Percentiles rank a stretch among this genome's conserved stretches.
Conservation (phyloP, 768 basidiomycete species). For the Coprinellus aureogranulatus region DNA sequence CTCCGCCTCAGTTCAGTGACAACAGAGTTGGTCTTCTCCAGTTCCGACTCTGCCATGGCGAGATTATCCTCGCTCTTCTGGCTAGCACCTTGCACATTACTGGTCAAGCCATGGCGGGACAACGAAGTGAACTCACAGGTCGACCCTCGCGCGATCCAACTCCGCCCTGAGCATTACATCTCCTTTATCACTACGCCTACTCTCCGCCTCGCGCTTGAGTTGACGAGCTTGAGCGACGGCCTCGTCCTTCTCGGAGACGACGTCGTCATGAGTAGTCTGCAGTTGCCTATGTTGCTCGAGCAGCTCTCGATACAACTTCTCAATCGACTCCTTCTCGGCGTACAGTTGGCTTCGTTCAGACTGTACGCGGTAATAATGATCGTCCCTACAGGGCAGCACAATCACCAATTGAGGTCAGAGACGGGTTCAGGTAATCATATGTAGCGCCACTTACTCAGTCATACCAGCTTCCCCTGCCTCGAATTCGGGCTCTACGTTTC, state of each 20-base stretch:
- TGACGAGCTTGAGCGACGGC: constrained; percentile 60
- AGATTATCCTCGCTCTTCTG: constrained; percentile 95
- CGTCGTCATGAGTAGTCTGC: constrained; percentile 77
- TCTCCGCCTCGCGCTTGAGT: constrained; percentile 55
- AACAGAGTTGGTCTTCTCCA: constrained; percentile 72
- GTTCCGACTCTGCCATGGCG: constrained; percentile 73
- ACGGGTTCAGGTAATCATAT: not conserved
- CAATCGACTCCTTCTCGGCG: constrained; percentile 82
- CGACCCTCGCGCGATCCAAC: constrained; percentile 74
- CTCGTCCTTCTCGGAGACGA: constrained; percentile 76
- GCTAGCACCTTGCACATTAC: constrained; percentile 41
- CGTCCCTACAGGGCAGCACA: constrained; percentile 58
- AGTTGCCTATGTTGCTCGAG: constrained; percentile 72
- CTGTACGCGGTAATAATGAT: constrained; percentile 85
- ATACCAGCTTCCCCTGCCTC: constrained; percentile 58
- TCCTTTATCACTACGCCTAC: constrained; percentile 63
- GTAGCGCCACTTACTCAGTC: constrained; percentile 65
- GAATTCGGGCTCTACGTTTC: constrained; percentile 35
- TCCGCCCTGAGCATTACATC: constrained; percentile 78
- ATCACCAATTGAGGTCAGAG: not conserved
- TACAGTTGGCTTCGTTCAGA: constrained; percentile 74
- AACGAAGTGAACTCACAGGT: constrained; percentile 63
- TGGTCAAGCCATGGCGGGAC: not conserved
- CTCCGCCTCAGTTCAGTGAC: constrained; percentile 74
- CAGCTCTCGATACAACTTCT: constrained; percentile 75